phyloP scores from a whole-genome alignment of 306 rosid genomes.

The Cicer bijugum region DNA sequence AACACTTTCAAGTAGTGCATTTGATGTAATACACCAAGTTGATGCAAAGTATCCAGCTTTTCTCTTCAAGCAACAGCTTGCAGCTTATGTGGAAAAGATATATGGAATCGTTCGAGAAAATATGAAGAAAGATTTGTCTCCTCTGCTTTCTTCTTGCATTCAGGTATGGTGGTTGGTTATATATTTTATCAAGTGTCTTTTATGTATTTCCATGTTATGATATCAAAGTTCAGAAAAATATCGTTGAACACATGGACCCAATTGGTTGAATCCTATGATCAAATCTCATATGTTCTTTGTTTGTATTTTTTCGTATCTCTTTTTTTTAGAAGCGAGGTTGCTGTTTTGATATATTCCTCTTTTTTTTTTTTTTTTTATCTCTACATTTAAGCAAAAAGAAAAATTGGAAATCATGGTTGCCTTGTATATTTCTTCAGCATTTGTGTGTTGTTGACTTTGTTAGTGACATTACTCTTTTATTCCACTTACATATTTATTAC shows the following conservation, averaged over 20 bases:
- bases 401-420: neutral
- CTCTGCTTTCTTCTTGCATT: conserved; percentile 74
- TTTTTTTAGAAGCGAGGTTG: too few species aligned
- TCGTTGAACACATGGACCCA: too few species aligned
- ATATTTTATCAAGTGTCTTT: neutral
- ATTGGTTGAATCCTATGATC: too few species aligned
- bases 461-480: conserved; percentile 18
- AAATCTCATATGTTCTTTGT: too few species aligned
- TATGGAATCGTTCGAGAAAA: conserved; percentile 83
- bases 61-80: conserved; percentile 93
- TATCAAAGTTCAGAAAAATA: neutral
- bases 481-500: conserved; percentile 39
- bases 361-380: neutral
- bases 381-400: neutral
- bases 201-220: too few species aligned
- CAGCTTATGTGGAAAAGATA: conserved; percentile 88
- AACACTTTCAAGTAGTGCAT: conserved; percentile 67
- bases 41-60: conserved; percentile 95
- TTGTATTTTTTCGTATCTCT: too few species aligned
- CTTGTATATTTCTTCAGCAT: neutral
- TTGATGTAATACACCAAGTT: conserved; percentile 71
- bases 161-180: conserved; percentile 51
- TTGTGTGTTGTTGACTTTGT: neutral
- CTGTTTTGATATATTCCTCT: neutral
- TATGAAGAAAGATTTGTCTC: conserved; percentile 72